Base-by-base conservation (phyloP, 2,329 filamentous ascomycete genomes). In the Aureobasidium sp. region DNA sequence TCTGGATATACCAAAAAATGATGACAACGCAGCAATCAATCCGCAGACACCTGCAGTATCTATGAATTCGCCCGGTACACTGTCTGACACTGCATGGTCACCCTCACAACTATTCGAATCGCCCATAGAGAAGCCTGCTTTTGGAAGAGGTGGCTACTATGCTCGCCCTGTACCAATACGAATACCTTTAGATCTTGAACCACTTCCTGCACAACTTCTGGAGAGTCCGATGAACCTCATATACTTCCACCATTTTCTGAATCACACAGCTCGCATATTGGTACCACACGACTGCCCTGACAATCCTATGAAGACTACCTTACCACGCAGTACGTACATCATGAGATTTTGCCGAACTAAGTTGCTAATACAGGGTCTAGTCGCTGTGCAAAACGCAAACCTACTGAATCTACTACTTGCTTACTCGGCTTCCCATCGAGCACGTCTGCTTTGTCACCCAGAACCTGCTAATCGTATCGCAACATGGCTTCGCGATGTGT, bases 381-480 rank as follows among this genome's bases (percentile, higher is more conserved):
- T 90, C 84, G 87, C 87, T 27, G 77, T 89, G 29, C 79, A 79
- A 63, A 85, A 89, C 66, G 81, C 84, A 57, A 87, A 91, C 68
- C 81, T 95, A 1, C 79, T 95, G 58, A 89, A 89, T 66, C 77
- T 95, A 36, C 78, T 94, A 52, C 80, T 95, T 29, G 87, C 90
- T 25, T 95, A 91, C 72, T 91, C 89, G 67, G 90, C 90, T n/a
- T 90, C 86, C 32, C 90, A 95, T 71, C 84, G 90, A 61, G 88
- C 90, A 10, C 84, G 87, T 48, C 82, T 93, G 36, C 77, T 94
- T 25, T 82, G 83, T 36, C 88, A 93, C 65, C 81, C 82, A 0
- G 89, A 93, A 70, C 90, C 90, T 6, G 82, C 81, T 7, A 88
- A 87, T 69, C 84, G 90, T 27, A 94, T 95, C 65, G 89, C 90